A percentile compares a stretch with the other conserved stretches of the same genome.
These are phyloP conservation scores for Allium sativum DNA, from an alignment of 106 monocot genomes.

Conservation along the genomic window DNA sequence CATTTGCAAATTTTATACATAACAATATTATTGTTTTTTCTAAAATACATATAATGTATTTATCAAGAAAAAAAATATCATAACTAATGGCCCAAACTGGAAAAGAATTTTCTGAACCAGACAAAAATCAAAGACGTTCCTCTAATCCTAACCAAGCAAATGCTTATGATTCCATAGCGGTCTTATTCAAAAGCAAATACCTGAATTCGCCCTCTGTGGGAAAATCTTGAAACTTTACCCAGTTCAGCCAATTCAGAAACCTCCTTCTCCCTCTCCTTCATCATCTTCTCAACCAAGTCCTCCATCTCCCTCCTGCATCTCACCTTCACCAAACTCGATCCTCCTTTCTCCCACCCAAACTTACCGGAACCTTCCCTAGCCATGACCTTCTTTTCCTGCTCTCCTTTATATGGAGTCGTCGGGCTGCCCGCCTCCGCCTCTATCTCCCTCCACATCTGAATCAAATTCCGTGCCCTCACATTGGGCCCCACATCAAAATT, in stretches of 20 bases:
- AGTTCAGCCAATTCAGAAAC: slow-evolving; percentile 18
- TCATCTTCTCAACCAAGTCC: slow-evolving; percentile 34
- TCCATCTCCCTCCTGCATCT: slow-evolving; percentile 38
- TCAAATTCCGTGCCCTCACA: slow-evolving; percentile 64
- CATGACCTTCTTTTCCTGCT: not conserved
- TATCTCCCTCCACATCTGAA: slow-evolving; percentile 92
- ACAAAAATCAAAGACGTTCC: not conserved
- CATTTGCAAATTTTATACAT: too few species aligned
- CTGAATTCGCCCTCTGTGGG: slow-evolving; percentile 61
- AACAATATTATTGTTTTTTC: too few species aligned
- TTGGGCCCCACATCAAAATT: slow-evolving; percentile 14
- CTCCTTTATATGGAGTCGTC: slow-evolving; percentile 10
- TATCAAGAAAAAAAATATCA: not conserved
- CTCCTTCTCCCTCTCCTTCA: slow-evolving; percentile 37
- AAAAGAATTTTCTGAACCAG: not conserved
- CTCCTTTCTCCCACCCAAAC: not conserved
- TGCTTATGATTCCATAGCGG: not conserved
- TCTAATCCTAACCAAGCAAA: not conserved
- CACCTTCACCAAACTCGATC: slow-evolving; percentile 4
- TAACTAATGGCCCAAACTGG: not conserved
- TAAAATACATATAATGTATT: not conserved
- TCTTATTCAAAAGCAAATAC: slow-evolving; percentile 12
- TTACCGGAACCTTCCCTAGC: not conserved
- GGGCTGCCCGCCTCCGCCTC: slow-evolving; percentile 36
- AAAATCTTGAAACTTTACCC: slow-evolving; percentile 44